Evolutionary conservation across 2,329 filamentous ascomycete species (phyloP).

Genomic region (Aspergillus proliferans): DNA sequence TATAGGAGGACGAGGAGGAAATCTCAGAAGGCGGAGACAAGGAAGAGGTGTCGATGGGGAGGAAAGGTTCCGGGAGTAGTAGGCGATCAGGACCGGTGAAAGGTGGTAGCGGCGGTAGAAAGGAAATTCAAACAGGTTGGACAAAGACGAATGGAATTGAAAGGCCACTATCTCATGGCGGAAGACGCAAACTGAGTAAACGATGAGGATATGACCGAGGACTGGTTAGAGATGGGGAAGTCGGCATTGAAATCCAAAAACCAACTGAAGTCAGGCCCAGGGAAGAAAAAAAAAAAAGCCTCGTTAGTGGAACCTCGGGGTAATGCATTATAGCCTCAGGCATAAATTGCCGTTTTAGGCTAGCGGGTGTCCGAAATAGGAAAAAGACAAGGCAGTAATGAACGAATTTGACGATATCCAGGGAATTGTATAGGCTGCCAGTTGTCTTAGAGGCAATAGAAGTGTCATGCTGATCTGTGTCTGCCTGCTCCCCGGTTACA

Average conservation of each 20-base stretch:
- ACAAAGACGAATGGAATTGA: constrained; percentile 4
- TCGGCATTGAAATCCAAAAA: constrained; percentile 12
- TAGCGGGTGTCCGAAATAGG: not conserved
- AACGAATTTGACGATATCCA: not conserved
- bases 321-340: constrained; percentile 20
- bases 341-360: constrained; percentile 2
- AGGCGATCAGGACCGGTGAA: constrained; percentile 2
- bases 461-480: not conserved
- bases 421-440: not conserved
- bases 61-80: not conserved
- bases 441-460: not conserved
- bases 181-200: constrained; percentile 9
- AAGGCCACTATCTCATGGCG: constrained; percentile 30
- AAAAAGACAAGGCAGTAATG: not conserved
- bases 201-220: constrained; percentile 1
- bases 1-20: constrained; percentile 13
- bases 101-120: not conserved
- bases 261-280: constrained; percentile 25
- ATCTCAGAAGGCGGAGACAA: constrained; percentile 17
- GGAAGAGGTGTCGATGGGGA: constrained; percentile 3
- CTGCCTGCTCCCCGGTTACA: no score
- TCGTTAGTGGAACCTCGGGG: constrained; percentile 27
- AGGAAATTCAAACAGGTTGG: constrained; percentile 1
- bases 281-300: constrained; percentile 29
- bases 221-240: constrained; percentile 1